Percentiles rank a stretch among this genome's conserved stretches.
Evolutionary conservation across 169 alveolate species (phyloP).

Genomic region (Plasmodium ovale): DNA sequence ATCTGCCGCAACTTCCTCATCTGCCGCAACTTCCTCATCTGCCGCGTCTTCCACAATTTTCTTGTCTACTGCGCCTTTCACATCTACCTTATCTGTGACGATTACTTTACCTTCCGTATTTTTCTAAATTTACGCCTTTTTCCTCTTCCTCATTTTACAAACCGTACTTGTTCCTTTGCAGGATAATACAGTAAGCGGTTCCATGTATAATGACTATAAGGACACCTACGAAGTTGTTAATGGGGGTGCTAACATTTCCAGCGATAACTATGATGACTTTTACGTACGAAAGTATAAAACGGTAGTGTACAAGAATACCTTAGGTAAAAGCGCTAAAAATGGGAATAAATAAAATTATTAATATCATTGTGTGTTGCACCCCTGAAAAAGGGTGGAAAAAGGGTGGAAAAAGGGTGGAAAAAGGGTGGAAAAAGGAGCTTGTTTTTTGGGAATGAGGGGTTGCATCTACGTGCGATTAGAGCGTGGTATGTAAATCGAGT

Average conservation of each 20-base stretch:
- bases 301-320: constrained; percentile 68
- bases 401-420: too few species aligned
- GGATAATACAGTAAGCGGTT: constrained; percentile 60
- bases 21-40: constrained; percentile 3
- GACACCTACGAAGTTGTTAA: constrained; percentile 10
- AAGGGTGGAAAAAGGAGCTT: not conserved
- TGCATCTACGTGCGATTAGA: not conserved
- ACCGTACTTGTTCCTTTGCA: not conserved
- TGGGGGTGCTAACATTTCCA: not conserved
- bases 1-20: not conserved
- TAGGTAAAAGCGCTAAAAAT: constrained; percentile 11
- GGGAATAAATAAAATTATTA: too few species aligned
- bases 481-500: not conserved
- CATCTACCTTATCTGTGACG: not conserved
- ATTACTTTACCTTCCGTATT: not conserved
- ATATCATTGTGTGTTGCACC: too few species aligned
- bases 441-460: not conserved
- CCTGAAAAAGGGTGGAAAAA: too few species aligned
- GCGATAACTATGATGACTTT: constrained; percentile 61
- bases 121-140: not conserved
- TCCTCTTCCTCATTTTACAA: not conserved
- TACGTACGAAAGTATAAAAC: constrained; percentile 57
- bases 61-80: constrained; percentile 1
- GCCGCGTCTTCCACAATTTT: not conserved
- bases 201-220: constrained; percentile 49